Base-by-base conservation (phyloP, 2,329 filamentous ascomycete genomes). In the Aureobasidium sp. region DNA sequence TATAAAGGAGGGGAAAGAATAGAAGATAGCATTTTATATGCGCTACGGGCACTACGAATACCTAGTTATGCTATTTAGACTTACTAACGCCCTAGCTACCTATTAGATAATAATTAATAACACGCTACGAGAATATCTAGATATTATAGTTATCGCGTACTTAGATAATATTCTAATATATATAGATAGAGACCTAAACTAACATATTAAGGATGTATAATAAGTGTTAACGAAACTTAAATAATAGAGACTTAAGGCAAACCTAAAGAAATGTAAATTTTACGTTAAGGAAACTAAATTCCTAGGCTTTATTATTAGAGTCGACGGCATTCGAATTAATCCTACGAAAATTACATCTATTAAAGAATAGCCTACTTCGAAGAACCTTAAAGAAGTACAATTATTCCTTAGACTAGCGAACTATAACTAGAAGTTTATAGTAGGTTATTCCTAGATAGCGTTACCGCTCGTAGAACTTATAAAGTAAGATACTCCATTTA, bases 251-350 rank as follows among this genome's bases (percentile, higher is more conserved):
- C 55, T 66, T 6, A 56, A 59, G 24, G 17, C 59, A 19, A 55
- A 60, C 22, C 54, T 57, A 25, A 53, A 61, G 3, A 70, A 70
- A 58, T 67, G 55, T 56, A 40, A 63, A 40, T 69, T 68, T 55
- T 56, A 64, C 54, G 56, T 55, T 30, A 55, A 63, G 21, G 32
- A 60, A 55, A 56, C 64, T 27, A 54, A 63, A 19, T 70, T 64
- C 54, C 55, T 70, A 32, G 56, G 61, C 24, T 68, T 62, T 56
- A 62, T 63, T 44, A 63, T 69, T 29, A 48, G 40, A 16, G 51
- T 41, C 14, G 39, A 59, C 34, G 53, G 61, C 49, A 57, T 70
- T 16, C 25, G 40, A 17, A 64, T 68, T 40, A 52, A 66, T 45
- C 53, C 40, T 40, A 51, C 54, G 2, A 66, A 66, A 41, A 59